A percentile compares a stretch with the other conserved stretches of the same genome.
Conservation (phyloP, 768 basidiomycete genomes). For the Russula brevipes region DNA sequence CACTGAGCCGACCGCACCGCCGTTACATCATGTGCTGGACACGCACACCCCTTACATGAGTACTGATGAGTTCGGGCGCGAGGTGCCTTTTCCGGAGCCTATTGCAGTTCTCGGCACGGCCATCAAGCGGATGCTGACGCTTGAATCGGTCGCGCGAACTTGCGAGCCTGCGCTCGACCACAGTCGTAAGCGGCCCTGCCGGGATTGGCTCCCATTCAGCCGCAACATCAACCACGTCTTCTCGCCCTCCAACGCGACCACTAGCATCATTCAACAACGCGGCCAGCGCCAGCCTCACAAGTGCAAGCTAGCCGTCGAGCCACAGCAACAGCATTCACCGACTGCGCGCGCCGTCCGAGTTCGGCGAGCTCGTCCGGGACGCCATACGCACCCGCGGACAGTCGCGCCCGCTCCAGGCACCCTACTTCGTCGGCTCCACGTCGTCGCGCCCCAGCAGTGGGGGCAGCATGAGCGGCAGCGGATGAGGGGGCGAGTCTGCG, state of each 20-base stretch:
- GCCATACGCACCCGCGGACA: slow-evolving; percentile 3
- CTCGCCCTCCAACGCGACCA: slow-evolving; percentile 23
- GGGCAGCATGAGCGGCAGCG: neutral
- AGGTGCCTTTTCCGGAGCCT: slow-evolving; percentile 43
- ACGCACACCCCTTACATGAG: slow-evolving; percentile 32
- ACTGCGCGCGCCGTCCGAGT: slow-evolving; percentile 13
- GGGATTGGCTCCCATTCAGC: neutral
- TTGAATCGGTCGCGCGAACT: slow-evolving; percentile 70
- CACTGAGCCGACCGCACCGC: slow-evolving; percentile 3
- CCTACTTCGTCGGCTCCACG: neutral
- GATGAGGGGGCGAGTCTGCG: neutral
- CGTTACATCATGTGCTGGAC: slow-evolving; percentile 21
- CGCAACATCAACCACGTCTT: slow-evolving; percentile 6
- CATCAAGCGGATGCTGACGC: slow-evolving; percentile 75
- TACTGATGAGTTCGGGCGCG: slow-evolving; percentile 38
- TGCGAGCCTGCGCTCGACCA: slow-evolving; percentile 28
- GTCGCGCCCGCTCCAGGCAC: no score
- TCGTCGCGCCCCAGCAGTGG: slow-evolving; percentile 8
- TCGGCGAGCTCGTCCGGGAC: slow-evolving; percentile 21
- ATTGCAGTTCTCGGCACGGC: slow-evolving; percentile 58
- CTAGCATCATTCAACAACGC: slow-evolving; percentile 16
- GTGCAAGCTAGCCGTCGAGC: slow-evolving; percentile 16
- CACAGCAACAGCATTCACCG: slow-evolving; percentile 20
- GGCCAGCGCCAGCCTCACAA: slow-evolving; percentile 12
- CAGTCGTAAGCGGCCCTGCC: neutral